Conservation (phyloP, 805 yeast species). For the Wickerhamiella lipophila region DNA sequence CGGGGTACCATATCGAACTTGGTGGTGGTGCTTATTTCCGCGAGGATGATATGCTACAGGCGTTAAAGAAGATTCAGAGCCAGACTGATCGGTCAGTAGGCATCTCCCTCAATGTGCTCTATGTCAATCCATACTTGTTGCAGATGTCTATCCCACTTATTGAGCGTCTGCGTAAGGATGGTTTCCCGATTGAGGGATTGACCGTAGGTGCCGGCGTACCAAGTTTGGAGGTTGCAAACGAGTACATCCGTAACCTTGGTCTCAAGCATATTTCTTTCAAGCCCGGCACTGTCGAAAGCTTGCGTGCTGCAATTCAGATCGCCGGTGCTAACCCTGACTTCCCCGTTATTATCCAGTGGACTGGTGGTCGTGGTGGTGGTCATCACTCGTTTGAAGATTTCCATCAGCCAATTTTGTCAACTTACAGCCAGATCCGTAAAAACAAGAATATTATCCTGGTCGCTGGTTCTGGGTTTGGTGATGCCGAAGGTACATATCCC, state of each 20-base stretch:
- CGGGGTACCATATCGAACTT: conserved; percentile 94
- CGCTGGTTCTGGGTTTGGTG: conserved; percentile 98
- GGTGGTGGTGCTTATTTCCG: conserved; percentile 98
- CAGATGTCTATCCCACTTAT: conserved; percentile 98
- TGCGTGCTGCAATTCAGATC: conserved; percentile 70
- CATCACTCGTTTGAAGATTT: conserved; percentile 98
- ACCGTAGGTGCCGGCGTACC: conserved; percentile 99
- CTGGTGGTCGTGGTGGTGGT: conserved; percentile 99
- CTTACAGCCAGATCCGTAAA: conserved; percentile 90
- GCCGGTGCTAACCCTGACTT: conserved; percentile 92
- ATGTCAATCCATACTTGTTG: conserved; percentile 93
- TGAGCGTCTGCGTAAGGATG: conserved; percentile 73
- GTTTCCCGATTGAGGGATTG: conserved; percentile 90
- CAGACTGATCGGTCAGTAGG: conserved; percentile 75
- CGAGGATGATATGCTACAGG: conserved; percentile 55
- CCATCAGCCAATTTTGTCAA: conserved; percentile 93
- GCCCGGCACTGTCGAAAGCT: conserved; percentile 95
- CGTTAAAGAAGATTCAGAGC: conserved; percentile 60
- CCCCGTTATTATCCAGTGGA: conserved; percentile 98
- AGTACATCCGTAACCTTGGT: conserved; percentile 85
- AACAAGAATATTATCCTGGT: conserved; percentile 76
- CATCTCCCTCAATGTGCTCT: conserved; percentile 80
- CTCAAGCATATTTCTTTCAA: conserved; percentile 89
- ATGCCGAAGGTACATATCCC: conserved; percentile 92
- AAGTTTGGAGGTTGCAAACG: conserved; percentile 90